Evolutionary conservation across 345 rosid genomes (phyloP).

Genomic region (Arabis hirsuta): DNA sequence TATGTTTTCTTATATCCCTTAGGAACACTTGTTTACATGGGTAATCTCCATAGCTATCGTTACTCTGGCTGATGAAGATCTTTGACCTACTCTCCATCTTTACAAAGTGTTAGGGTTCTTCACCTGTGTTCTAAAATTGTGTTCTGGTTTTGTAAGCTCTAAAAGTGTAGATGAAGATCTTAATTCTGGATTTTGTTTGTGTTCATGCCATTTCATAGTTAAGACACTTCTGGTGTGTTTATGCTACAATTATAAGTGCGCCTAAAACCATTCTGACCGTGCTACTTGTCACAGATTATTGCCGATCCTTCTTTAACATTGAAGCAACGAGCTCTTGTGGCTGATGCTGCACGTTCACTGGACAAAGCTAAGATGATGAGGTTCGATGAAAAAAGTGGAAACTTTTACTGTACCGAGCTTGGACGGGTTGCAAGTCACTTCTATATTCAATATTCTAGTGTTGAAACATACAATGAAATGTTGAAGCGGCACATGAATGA

Average conservation of each 20-base stretch:
- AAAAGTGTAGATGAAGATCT: constrained; percentile 29
- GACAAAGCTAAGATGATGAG: constrained; percentile 99
- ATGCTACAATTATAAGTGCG: constrained; percentile 7
- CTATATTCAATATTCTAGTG: constrained; percentile 95
- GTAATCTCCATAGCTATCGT: constrained; percentile 15
- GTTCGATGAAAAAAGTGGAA: constrained; percentile 98
- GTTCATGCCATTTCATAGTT: constrained; percentile 11
- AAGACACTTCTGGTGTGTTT: constrained; percentile 9
- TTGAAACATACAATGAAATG: constrained; percentile 96
- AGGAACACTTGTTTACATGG: constrained; percentile 17
- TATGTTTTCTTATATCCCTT: constrained; percentile 15
- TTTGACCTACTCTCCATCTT: constrained; percentile 11
- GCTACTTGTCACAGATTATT: constrained; percentile 61
- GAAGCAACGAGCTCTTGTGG: constrained; percentile 87
- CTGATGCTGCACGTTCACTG: constrained; percentile 96
- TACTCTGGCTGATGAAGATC: constrained; percentile 20
- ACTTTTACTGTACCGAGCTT: constrained; percentile 95
- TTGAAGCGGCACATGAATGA: constrained; percentile 94
- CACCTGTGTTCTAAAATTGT: constrained; percentile 10
- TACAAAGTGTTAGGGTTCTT: constrained; percentile 10
- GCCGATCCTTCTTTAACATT: constrained; percentile 86
- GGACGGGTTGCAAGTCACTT: constrained; percentile 99
- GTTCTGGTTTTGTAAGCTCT: constrained; percentile 28
- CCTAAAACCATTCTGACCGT: constrained; percentile 32
- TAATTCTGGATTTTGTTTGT: constrained; percentile 2